Evolutionary conservation across 352 stramenopile species (phyloP).

Genomic region (Pythium scleroteichum): DNA sequence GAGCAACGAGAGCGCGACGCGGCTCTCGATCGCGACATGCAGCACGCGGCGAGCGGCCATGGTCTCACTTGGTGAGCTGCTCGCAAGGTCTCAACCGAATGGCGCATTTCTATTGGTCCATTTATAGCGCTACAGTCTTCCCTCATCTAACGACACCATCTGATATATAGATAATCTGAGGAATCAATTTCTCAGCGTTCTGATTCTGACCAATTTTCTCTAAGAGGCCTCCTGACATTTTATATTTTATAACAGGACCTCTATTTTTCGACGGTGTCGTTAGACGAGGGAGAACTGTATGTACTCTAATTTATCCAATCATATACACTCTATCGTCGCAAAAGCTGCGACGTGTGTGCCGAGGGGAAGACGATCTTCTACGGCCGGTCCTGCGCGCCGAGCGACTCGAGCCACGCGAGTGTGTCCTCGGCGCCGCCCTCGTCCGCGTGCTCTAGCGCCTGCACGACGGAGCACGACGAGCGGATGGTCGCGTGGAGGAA

Average conservation of each 20-base stretch:
- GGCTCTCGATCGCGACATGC: conserved; percentile 47
- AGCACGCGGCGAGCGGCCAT: conserved; percentile 37
- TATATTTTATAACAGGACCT: too few species aligned
- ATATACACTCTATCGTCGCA: conserved; percentile 28
- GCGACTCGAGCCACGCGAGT: conserved; percentile 53
- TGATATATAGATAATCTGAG: too few species aligned
- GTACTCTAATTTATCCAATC: conserved; percentile 33
- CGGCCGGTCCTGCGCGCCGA: conserved; percentile 23
- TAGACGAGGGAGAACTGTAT: not conserved
- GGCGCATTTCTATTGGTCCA: too few species aligned
- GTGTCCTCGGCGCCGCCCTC: conserved; percentile 67
- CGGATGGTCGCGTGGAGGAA: conserved; percentile 50
- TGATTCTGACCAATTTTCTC: too few species aligned
- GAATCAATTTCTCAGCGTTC: too few species aligned
- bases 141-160: too few species aligned
- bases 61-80: too few species aligned
- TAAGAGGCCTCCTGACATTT: too few species aligned
- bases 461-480: conserved; percentile 47
- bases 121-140: too few species aligned
- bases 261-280: too few species aligned
- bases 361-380: conserved; percentile 1
- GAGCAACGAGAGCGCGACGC: conserved; percentile 49
- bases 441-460: conserved; percentile 62
- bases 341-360: conserved; percentile 25
- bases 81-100: too few species aligned